Evolutionary conservation across 2,329 filamentous ascomycete species (phyloP), one percentile per base, ranked within the genome.

Genomic region (Tolypocladium sp.): DNA sequence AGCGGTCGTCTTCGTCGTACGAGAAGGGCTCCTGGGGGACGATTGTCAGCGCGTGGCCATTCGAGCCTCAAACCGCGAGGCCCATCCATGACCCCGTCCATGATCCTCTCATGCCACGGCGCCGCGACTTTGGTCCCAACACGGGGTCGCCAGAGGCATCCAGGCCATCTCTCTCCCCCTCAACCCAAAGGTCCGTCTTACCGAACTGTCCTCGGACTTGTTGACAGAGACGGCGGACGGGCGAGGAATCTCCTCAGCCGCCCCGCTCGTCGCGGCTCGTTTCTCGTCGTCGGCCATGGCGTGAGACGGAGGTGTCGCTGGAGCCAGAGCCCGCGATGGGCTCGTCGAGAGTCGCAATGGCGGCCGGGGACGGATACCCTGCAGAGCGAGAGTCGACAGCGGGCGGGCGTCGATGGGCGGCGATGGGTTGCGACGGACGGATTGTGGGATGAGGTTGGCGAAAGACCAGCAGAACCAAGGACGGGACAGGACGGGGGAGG

Each of bases 1-100:
- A 68, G 62, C 61, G 65, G 52, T 73, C 73, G 63, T 74, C 73
- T 65, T 75, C 71, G 57, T 74, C 70, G 61, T 75, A 74, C 10
- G 72, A 72, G 59, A 74, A 74, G 60, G 73, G 72, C 64, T 73
- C 64, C 68, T 69, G 53, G 8, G 46, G 30, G 20, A 51, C 49
- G 22, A 37, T 53, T 35, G 49, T 53, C 49, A 52, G 49, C 49
- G 20, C 20, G 7, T 30, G 46, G 44, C 44, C 44, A 49, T 17
- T 30, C 25, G 44, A 49, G 42, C 25, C 25, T 33, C 13, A 33
- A 8, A 5, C 30, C 20, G 17, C 30, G 27, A 52, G 22, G 49
- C 27, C 27, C 49, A 30, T 20, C 15, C 25, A 17, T 33, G 30
- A 33, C 9, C 30, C 30, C 30, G n/a, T 33, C 30, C 30, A 33